Percentiles rank a stretch among this genome's conserved stretches.
Evolutionary conservation across 2,329 filamentous ascomycete genomes (phyloP).

Genomic region (Venturia aucupariae): DNA sequence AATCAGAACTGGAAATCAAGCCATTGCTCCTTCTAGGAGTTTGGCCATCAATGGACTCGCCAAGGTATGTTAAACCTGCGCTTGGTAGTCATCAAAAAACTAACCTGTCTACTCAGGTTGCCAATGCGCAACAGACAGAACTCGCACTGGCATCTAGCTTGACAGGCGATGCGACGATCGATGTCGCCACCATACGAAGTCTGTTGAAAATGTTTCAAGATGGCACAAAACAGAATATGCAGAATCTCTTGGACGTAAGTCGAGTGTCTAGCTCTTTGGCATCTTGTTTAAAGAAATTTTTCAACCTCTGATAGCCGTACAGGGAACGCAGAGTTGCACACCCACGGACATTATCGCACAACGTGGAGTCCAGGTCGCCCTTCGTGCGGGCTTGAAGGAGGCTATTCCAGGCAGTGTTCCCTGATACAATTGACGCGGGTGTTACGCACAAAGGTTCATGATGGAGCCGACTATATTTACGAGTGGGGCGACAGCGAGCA

Average conservation of each 20-base stretch:
- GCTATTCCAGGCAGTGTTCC: neutral
- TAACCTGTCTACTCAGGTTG: neutral
- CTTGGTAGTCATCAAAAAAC: too few relatives aligned
- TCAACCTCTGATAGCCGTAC: too few relatives aligned
- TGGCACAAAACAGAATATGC: neutral
- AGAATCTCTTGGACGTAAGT: constrained; percentile 1
- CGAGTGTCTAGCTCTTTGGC: too few relatives aligned
- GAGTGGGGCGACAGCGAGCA: too few relatives aligned
- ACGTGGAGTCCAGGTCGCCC: neutral
- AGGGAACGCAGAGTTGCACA: neutral
- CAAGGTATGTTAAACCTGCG: neutral
- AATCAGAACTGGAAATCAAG: neutral
- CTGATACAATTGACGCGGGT: too few relatives aligned
- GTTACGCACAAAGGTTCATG: too few relatives aligned
- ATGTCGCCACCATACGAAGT: neutral
- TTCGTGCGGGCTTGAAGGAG: neutral
- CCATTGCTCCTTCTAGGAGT: neutral
- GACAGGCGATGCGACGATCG: neutral
- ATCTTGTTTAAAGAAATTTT: too few relatives aligned
- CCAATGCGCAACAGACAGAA: constrained; percentile 2
- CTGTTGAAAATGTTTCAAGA: neutral
- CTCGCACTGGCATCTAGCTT: neutral
- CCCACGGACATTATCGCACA: neutral
- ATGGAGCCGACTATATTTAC: too few relatives aligned
- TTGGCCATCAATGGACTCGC: neutral